Evolutionary conservation across 495 filamentous ascomycete genomes (phyloP), one percentile per base, ranked within the genome.

Genomic region (Hypoxylon lienhwacheense): DNA sequence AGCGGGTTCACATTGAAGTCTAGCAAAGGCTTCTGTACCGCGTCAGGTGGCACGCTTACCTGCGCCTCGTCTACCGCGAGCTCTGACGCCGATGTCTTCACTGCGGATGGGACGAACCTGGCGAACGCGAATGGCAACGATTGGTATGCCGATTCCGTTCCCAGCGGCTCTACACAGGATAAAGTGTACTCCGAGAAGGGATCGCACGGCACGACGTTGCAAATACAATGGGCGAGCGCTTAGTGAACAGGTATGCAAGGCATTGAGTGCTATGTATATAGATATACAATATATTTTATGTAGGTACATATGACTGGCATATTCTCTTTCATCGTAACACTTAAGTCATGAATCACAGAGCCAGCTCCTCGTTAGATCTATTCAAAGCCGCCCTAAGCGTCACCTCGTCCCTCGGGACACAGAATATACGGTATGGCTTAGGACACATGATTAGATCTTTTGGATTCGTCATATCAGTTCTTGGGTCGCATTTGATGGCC

Each of bases 101-200:
- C 54, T 8, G 60, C 48, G n/a, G 52, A 65, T 32, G 66, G 66
- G 2, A 35, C 49, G 10, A 53, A 50, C 29, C 63, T 85, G 15
- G 65, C 71, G 1, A 83, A 80, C 48, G 25, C 63, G 3, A 77
- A 69, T 20, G 78, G 70, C 39, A 74, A 74, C 10, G 76, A 71
- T 7, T 87, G 82, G 57, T 87, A 77, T 55, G 81, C 83, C 1
- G 73, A 77, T 24, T 77, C 78, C 21, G 69, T 81, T 5, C 83
- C 84, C 10, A 78, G 73, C 48, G 83, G 82, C 6, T 63, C 59
- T 15, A 68, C 65, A 6, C 73, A 77, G 54, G 66, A 58, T 26
- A 59, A 60, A 3, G 59, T 79, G 3, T 74, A 61, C 22, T 67
- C 71, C 0, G 47, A 17, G 24, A 25, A 65, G 49, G 53, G 53